These are phyloP conservation scores for Sporisorium graminicola DNA, from an alignment of 1,284 basidiomycete species.

Conservation along the genomic window DNA sequence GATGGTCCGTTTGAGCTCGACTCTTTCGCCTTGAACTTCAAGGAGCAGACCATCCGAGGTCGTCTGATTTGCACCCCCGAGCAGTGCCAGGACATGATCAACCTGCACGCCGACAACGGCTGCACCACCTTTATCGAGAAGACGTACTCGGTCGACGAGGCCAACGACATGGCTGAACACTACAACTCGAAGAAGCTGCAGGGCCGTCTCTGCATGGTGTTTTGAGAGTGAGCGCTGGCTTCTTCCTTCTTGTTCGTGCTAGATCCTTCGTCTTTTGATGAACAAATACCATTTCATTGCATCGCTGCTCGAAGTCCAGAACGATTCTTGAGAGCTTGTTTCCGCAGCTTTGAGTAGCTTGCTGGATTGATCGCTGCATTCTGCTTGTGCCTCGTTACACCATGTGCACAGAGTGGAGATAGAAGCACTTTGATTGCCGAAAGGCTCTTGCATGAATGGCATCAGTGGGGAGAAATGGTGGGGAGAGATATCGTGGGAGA, in stretches of 20 bases:
- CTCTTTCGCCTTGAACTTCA: conserved; percentile 60
- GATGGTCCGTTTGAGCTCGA: conserved; percentile 59
- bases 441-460: too few species aligned
- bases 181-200: conserved; percentile 53
- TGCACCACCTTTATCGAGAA: conserved; percentile 60
- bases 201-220: conserved; percentile 58
- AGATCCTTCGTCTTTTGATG: neutral
- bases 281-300: neutral
- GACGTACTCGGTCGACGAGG: conserved; percentile 59
- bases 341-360: too few species aligned
- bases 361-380: too few species aligned
- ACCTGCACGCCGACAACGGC: conserved; percentile 50
- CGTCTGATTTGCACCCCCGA: conserved; percentile 61
- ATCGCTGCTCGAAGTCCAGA: neutral
- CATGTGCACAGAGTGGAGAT: too few species aligned
- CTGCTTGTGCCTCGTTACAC: neutral
- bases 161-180: conserved; percentile 57
- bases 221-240: conserved; percentile 12
- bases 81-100: conserved; percentile 61
- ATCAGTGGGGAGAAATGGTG: neutral
- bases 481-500: neutral
- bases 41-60: conserved; percentile 62
- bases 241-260: neutral
- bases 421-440: too few species aligned
- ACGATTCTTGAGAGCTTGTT: neutral